Conservation (phyloP, 225 moss, liverwort and hornwort genomes). For the Bryum argenteum region DNA sequence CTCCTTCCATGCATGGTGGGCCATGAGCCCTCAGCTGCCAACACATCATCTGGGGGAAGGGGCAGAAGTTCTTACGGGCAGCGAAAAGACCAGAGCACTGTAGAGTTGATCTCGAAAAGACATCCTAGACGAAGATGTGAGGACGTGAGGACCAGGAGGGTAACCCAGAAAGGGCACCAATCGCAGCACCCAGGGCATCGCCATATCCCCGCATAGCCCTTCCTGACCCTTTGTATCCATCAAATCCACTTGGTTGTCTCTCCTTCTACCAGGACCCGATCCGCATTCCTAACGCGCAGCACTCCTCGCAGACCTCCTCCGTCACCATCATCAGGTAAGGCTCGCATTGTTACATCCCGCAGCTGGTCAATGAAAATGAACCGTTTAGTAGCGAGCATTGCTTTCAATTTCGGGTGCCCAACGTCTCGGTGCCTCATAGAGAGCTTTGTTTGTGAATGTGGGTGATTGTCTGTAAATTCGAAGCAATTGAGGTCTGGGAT, state of each 20-base stretch:
- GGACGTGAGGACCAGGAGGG: constrained; percentile 34
- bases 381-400: neutral
- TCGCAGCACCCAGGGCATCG: neutral
- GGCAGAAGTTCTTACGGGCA: constrained; percentile 8
- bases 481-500: neutral
- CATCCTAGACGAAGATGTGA: constrained; percentile 16
- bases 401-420: neutral
- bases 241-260: constrained; percentile 41
- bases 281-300: neutral
- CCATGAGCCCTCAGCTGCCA: neutral
- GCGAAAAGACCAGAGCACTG: neutral
- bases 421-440: neutral
- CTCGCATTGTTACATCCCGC: neutral
- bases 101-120: constrained; percentile 1
- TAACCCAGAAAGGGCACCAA: constrained; percentile 24
- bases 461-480: neutral
- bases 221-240: neutral
- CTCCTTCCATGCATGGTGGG: neutral
- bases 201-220: constrained; percentile 24
- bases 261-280: constrained; percentile 4
- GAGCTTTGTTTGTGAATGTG: constrained; percentile 1
- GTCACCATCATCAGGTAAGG: constrained; percentile 16
- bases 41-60: constrained; percentile 20
- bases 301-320: neutral
- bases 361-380: neutral